phyloP scores from a whole-genome alignment of 306 rosid species.

The Dryas octopetala region DNA sequence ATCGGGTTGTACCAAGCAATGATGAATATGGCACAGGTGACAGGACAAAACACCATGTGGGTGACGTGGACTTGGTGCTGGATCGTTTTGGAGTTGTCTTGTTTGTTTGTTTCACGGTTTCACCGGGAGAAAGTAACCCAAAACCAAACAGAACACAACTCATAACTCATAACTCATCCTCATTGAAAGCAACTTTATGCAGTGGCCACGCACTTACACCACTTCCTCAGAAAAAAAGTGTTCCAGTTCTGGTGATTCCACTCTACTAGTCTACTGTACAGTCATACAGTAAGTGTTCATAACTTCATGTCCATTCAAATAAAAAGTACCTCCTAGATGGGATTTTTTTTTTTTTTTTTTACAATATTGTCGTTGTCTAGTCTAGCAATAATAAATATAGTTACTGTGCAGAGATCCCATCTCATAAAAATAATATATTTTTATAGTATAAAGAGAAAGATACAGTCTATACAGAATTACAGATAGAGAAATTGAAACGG shows the following conservation, averaged over 20 bases:
- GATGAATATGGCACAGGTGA: background rate
- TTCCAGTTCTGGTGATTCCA: background rate
- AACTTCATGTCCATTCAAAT: no score
- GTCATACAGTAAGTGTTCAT: no score
- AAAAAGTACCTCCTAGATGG: no score
- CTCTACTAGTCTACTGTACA: no score
- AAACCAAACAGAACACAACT: background rate
- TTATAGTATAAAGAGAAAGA: no score
- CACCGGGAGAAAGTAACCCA: background rate
- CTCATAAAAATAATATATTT: no score
- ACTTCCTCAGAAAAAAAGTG: background rate
- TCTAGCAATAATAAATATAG: no score
- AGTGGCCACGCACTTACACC: conserved; percentile 4
- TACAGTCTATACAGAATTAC: no score
- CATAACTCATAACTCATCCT: background rate
- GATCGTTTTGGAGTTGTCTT: conserved; percentile 14
- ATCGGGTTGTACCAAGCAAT: background rate
- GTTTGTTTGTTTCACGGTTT: background rate
- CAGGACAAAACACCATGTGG: background rate
- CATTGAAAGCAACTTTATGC: background rate
- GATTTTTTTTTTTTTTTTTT: no score
- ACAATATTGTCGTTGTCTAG: no score
- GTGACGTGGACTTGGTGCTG: background rate
- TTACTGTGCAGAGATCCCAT: no score
- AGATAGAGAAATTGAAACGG: no score